Conservation (phyloP, 2,329 filamentous ascomycete species). For the Cladophialophora immunda region DNA sequence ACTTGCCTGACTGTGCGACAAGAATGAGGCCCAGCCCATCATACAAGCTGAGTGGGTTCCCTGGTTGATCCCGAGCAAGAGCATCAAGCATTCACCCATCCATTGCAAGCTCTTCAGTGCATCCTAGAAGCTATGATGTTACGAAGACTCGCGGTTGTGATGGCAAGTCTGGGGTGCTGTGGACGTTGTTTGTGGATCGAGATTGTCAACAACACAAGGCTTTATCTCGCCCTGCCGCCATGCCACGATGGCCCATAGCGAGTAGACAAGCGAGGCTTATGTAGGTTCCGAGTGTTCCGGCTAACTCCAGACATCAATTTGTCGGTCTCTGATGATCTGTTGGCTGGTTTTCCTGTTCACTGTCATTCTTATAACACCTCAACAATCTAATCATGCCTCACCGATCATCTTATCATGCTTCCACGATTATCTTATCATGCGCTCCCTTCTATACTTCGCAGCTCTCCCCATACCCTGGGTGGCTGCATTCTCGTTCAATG, state of each 20-base stretch:
- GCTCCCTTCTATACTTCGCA: constrained; percentile 13
- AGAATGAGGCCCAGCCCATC: constrained; percentile 3
- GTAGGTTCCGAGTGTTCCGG: constrained; percentile 12
- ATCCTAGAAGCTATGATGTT: neutral
- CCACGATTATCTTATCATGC: constrained; percentile 17
- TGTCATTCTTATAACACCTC: neutral
- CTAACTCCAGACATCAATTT: neutral
- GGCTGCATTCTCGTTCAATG: constrained; percentile 31
- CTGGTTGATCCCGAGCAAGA: neutral
- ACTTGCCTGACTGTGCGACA: neutral
- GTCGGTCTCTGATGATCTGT: constrained; percentile 3
- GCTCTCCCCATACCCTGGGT: constrained; percentile 20
- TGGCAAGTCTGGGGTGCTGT: neutral
- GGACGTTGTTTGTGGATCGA: neutral
- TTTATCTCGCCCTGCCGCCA: neutral
- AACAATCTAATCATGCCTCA: neutral
- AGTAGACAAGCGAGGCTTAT: neutral
- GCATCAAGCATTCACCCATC: neutral
- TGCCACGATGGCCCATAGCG: constrained; percentile 1
- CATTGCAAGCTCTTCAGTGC: neutral
- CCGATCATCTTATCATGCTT: neutral
- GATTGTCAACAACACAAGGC: neutral
- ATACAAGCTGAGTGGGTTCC: constrained; percentile 4
- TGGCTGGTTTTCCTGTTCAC: neutral
- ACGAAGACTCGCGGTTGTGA: neutral